Percentiles rank a stretch among this genome's conserved stretches.
phyloP scores from a whole-genome alignment of 164 flowering plant genomes.

The Saururus chinensis region DNA sequence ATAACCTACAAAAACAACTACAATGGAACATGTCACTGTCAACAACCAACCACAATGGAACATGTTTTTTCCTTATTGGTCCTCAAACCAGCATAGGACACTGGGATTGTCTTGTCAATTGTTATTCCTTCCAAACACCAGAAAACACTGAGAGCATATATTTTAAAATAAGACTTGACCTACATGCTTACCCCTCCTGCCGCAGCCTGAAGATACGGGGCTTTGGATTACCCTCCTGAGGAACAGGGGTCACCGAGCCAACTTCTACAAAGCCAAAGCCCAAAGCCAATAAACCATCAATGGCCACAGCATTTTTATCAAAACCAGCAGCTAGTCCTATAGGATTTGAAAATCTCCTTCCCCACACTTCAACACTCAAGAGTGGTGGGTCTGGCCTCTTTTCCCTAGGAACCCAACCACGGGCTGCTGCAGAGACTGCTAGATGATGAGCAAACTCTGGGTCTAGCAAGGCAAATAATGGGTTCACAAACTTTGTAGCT shows the following conservation, averaged over 20 bases:
- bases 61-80: neutral
- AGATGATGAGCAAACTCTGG: conserved; percentile 78
- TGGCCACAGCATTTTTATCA: conserved; percentile 99
- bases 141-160: neutral
- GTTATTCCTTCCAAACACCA: no score
- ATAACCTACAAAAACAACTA: no score
- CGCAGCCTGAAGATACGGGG: conserved; percentile 88
- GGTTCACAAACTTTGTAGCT: conserved; percentile 93
- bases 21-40: neutral
- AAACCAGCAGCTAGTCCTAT: conserved; percentile 96
- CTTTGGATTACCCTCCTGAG: conserved; percentile 97
- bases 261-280: conserved; percentile 99
- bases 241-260: conserved; percentile 95
- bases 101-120: neutral
- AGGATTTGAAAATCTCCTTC: conserved; percentile 92
- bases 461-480: conserved; percentile 88
- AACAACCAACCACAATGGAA: neutral
- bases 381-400: conserved; percentile 79
- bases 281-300: conserved; percentile 81
- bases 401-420: conserved; percentile 94
- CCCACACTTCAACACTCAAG: conserved; percentile 87
- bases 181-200: conserved; percentile 65
- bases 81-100: neutral
- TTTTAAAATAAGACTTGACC: conserved; percentile 8
- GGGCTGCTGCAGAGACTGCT: conserved; percentile 85